Conservation (phyloP, 805 yeast species). For the Blastobotrys americana region DNA sequence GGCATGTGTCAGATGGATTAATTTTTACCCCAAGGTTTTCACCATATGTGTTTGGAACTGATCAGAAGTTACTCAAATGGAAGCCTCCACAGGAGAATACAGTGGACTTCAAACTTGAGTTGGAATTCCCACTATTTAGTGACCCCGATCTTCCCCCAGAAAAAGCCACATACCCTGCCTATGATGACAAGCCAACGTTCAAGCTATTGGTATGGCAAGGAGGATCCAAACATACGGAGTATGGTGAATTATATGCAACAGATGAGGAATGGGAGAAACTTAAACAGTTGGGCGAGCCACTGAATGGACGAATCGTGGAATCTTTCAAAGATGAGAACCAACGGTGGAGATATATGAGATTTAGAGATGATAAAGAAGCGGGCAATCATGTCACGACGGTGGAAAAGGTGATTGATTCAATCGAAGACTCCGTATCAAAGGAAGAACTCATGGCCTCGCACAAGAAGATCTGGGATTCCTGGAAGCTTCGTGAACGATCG, state of each 20-base stretch:
- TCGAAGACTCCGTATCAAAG: slow-evolving; percentile 75
- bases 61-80: slow-evolving; percentile 83
- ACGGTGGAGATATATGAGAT: slow-evolving; percentile 78
- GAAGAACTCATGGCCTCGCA: slow-evolving; percentile 63
- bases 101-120: slow-evolving; percentile 70
- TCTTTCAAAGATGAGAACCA: slow-evolving; percentile 61
- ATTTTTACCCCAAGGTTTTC: slow-evolving; percentile 87
- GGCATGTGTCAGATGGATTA: slow-evolving; percentile 89
- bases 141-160: slow-evolving; percentile 51
- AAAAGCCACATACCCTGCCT: slow-evolving; percentile 53
- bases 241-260: slow-evolving; percentile 52
- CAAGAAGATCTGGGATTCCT: slow-evolving; percentile 46
- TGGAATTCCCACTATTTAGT: slow-evolving; percentile 50
- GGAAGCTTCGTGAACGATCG: slow-evolving; percentile 49
- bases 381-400: slow-evolving; percentile 83
- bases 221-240: slow-evolving; percentile 47
- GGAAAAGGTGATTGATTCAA: slow-evolving; percentile 72
- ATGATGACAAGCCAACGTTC: slow-evolving; percentile 69
- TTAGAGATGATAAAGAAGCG: slow-evolving; percentile 85
- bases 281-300: slow-evolving; percentile 65
- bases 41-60: slow-evolving; percentile 86
- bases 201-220: slow-evolving; percentile 78
- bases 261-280: slow-evolving; percentile 77
- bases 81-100: slow-evolving; percentile 95
- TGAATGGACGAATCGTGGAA: slow-evolving; percentile 85